Evolutionary conservation across 306 rosid species (phyloP), one percentile per base, ranked within the genome.

Genomic region (Parietaria judaica): DNA sequence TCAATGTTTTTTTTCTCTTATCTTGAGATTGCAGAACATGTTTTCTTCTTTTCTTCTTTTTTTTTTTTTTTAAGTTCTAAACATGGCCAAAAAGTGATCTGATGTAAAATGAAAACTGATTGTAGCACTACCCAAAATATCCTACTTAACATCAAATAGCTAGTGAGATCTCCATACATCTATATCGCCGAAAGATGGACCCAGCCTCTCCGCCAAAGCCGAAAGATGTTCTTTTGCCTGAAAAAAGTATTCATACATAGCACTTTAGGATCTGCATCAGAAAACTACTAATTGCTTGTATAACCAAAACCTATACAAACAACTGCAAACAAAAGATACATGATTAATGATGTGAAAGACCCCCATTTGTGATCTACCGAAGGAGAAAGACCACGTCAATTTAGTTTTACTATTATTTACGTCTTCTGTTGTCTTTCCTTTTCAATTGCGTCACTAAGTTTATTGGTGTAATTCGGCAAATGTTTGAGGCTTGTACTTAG

Each of bases 141-240:
- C 65, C 17, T 38, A 16, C 52, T 37, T 12, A 51, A 56, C 65
- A 67, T 38, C 44, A 63, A 48, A 70, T 2, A 57, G 14, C 52
- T n/a, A 54, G 53, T 14, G 49, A 60, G 15, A 74, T 56, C 44
- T 66, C 31, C 95, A 78, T 85, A 91, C 98, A 80, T 85, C 84
- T 74, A 91, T 85, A 77, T 83, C 98, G 15, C 96, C 85, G 56
- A 91, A 75, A 36, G 98, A 88, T 48, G 87, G 71, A 70, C 92
- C 96, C 83, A 91, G 75, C 92, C 88, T 91, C 75, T 88, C 98
- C 61, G 96, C 98, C 65, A 91, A 70, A 46, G 98, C 98, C 75
- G 83, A 79, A 67, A 91, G 89, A 77, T 91, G 96, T 75, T 88
- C 98, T 83, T 88, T 91, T 53, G 96, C 98, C 98, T 91, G 79